Base-by-base conservation (phyloP, 2,329 filamentous ascomycete genomes). In the Pseudopithomyces maydicus region DNA sequence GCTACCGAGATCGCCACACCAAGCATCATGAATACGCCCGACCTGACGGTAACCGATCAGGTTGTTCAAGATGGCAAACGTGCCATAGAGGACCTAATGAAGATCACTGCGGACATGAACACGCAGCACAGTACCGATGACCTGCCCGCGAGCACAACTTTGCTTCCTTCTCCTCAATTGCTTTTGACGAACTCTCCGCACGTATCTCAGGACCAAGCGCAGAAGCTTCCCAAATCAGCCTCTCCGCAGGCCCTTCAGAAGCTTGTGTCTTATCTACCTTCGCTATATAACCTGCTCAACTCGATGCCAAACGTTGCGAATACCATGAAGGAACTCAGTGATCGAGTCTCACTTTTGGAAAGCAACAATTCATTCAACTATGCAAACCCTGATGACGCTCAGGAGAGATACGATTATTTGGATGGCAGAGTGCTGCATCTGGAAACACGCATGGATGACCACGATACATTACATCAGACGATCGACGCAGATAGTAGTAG, bases 351-450 rank as follows among this genome's bases (percentile, higher is more conserved):
- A 47, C 79, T 81, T 54, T 79, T 93, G 6, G 90, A 94, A 74
- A 90, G 83, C 48, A 89, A 83, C 49, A 80, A 84, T 1, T 92
- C 89, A 0, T 90, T 92, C 66, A 85, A 86, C 22, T 81, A 85
- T 42, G 80, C 82, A 17, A 82, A 83, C n/a, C 83, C 89, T 46
- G 89, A 92, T 20, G 88, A 90, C 36, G 85, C 90, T 47, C 79
- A 87, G 17, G 88, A 91, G 19, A 86, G 84, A 52, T 83, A 90
- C 64, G 89, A 92, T 33, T 77, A 85, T 46, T 73, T 85, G 43
- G 90, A 92, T 62, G 81, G 87, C 8, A 84, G 89, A 20, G 79
- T 92, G 7, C 83, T 86, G 1, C 89, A 92, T 36, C 78, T 92
- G 6, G 90, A 92, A 71, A 82, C 82, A 38, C 79, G 78, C 61